Conservation (phyloP, 192 early-diverging fungal species). For the Entophlyctis luteolus region DNA sequence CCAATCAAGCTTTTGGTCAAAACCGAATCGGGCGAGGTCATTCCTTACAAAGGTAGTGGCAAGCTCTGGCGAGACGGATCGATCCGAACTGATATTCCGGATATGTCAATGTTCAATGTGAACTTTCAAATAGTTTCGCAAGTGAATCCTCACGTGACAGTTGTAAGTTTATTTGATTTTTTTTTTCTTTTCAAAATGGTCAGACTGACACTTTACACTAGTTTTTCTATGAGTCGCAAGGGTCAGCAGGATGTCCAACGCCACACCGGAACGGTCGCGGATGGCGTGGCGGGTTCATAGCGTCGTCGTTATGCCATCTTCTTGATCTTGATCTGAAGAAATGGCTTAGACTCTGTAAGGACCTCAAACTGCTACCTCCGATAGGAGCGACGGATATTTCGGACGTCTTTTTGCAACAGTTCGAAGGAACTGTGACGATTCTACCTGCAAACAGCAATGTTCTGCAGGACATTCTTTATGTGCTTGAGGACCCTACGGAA, state of each 20-base stretch:
- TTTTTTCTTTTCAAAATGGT: neutral
- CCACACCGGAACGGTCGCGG: conserved; percentile 65
- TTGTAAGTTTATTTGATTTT: conserved; percentile 10
- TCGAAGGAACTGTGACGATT: conserved; percentile 87
- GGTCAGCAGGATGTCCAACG: conserved; percentile 71
- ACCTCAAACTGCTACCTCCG: conserved; percentile 73
- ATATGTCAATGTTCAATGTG: conserved; percentile 37
- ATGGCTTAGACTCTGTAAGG: conserved; percentile 75
- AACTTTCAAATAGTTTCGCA: conserved; percentile 26
- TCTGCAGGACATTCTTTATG: conserved; percentile 58
- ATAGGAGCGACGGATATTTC: conserved; percentile 76
- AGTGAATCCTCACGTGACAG: conserved; percentile 78
- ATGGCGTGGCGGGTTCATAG: conserved; percentile 90
- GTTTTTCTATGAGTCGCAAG: conserved; percentile 82
- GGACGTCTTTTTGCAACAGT: conserved; percentile 80
- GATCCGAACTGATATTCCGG: conserved; percentile 69
- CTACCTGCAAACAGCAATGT: conserved; percentile 56
- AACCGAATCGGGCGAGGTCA: conserved; percentile 48
- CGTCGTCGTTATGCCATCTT: conserved; percentile 71
- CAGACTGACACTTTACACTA: conserved; percentile 23
- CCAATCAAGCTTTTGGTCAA: conserved; percentile 82
- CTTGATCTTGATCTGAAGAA: conserved; percentile 83
- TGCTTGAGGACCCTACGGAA: conserved; percentile 63
- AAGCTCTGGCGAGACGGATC: conserved; percentile 84
- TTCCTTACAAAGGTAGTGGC: conserved; percentile 69